phyloP scores from a whole-genome alignment of 2,329 filamentous ascomycete species.

The Fusarium stilboides region DNA sequence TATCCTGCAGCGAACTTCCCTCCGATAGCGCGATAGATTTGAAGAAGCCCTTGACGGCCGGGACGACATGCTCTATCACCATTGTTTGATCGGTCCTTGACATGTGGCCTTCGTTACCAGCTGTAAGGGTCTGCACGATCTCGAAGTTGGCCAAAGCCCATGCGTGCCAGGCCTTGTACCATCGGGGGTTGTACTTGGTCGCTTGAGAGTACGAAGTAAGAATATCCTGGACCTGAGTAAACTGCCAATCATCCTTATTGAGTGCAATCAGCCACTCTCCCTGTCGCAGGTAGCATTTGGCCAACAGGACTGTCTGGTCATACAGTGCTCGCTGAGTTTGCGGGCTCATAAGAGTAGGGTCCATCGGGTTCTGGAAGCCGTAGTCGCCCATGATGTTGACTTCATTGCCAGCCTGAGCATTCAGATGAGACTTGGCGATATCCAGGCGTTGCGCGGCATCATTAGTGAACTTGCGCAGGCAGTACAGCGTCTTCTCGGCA shows the following conservation, averaged over 20 bases:
- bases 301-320: slow-evolving; percentile 80
- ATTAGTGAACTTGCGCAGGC: slow-evolving; percentile 72
- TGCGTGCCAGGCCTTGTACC: slow-evolving; percentile 99
- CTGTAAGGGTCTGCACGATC: slow-evolving; percentile 87
- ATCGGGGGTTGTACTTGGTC: slow-evolving; percentile 92
- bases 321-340: slow-evolving; percentile 68
- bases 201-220: slow-evolving; percentile 92
- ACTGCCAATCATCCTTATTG: slow-evolving; percentile 90
- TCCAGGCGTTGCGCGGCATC: slow-evolving; percentile 71
- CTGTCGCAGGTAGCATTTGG: slow-evolving; percentile 95
- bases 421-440: slow-evolving; percentile 66
- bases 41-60: slow-evolving; percentile 96
- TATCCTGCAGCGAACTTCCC: slow-evolving; percentile 95
- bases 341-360: slow-evolving; percentile 62
- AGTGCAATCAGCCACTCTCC: slow-evolving; percentile 95
- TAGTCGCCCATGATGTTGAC: slow-evolving; percentile 63
- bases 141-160: slow-evolving; percentile 99
- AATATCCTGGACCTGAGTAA: slow-evolving; percentile 88
- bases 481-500: slow-evolving; percentile 70
- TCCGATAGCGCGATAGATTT: slow-evolving; percentile 94
- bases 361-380: slow-evolving; percentile 64
- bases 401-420: slow-evolving; percentile 63
- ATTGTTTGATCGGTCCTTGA: slow-evolving; percentile 71
- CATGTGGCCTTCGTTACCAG: slow-evolving; percentile 71
- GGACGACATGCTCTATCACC: slow-evolving; percentile 90